phyloP scores from a whole-genome alignment of 129 eudicot genomes.

The Ambrosia trifida region DNA sequence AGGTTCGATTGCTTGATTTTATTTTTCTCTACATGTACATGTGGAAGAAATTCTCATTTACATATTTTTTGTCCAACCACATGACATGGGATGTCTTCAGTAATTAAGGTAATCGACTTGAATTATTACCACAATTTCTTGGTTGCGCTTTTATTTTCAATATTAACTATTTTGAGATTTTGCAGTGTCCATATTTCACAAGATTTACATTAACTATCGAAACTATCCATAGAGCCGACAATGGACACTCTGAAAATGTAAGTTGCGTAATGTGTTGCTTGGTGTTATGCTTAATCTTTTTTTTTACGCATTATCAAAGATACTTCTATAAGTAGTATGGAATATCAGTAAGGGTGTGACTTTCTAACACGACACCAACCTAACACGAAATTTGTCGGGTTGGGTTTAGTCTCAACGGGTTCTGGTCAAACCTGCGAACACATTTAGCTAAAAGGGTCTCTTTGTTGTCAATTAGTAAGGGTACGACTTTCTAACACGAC shows the following conservation, averaged over 20 bases:
- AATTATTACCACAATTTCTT: not conserved
- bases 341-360: no score
- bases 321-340: no score
- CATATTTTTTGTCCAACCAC: conserved; percentile 15
- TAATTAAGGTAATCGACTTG: conserved; percentile 52
- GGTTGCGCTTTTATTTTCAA: not conserved
- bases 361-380: no score
- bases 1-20: conserved; percentile 37
- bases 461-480: no score
- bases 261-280: conserved; percentile 18
- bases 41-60: conserved; percentile 20
- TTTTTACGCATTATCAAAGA: no score
- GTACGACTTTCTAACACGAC: no score
- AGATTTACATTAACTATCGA: conserved; percentile 62
- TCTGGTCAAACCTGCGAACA: no score
- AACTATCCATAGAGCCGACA: conserved; percentile 70
- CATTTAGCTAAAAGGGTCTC: no score
- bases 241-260: conserved; percentile 73
- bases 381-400: no score
- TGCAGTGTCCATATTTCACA: conserved; percentile 68
- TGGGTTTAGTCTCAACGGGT: no score
- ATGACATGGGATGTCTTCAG: conserved; percentile 28
- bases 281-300: not conserved
- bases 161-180: not conserved
- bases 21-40: not conserved